Evolutionary conservation across 305 asterid genomes (phyloP).

Genomic region (Fraxinus greggii): DNA sequence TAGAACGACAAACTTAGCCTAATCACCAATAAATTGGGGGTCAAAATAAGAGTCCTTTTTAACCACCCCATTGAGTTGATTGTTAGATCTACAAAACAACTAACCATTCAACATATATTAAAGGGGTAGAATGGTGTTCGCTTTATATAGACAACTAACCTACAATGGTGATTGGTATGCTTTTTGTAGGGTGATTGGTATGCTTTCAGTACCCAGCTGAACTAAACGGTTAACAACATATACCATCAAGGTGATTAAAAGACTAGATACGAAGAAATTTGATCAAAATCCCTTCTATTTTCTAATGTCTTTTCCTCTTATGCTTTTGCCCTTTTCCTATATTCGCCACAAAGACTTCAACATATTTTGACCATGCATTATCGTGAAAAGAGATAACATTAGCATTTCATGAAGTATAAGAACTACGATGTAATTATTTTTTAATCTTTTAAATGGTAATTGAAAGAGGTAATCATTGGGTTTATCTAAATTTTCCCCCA

Average conservation of each 20-base stretch:
- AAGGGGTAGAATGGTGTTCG: neutral
- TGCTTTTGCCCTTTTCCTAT: neutral
- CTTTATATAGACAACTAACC: neutral
- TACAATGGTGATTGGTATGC: neutral
- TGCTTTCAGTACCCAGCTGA: neutral
- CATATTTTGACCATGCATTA: neutral
- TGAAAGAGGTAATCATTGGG: neutral
- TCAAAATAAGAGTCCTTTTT: neutral
- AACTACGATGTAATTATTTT: neutral
- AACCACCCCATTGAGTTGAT: neutral
- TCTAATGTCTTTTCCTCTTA: neutral
- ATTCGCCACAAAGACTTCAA: neutral
- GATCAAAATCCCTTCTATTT: neutral
- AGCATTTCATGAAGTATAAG: neutral
- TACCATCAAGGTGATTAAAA: neutral
- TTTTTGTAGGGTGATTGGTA: neutral
- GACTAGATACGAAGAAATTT: neutral
- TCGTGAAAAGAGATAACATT: neutral
- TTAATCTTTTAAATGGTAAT: neutral
- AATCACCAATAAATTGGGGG: neutral
- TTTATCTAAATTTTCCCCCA: neutral
- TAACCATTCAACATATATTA: neutral
- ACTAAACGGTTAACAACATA: neutral
- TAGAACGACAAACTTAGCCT: neutral
- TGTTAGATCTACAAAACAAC: neutral